Base-by-base conservation (phyloP, 805 yeast species). In the Saturnispora quitensis region DNA sequence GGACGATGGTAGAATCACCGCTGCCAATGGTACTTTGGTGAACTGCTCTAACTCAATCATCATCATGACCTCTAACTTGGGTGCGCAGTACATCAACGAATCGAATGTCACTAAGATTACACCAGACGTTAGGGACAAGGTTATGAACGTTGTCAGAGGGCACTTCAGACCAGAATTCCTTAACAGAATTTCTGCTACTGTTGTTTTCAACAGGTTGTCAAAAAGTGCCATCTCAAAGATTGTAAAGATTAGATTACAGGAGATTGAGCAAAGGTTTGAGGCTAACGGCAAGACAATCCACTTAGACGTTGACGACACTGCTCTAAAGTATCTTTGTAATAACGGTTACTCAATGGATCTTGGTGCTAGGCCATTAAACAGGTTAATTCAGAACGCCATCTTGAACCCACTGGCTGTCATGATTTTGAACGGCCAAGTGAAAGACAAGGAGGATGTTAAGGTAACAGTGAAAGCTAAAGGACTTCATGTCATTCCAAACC, bases 131-230 rank as follows among this genome's bases (percentile, higher is more conserved):
- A 84, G 81, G 63, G 86, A 82, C 40, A 73, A 76, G 56, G 98
- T 93, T 10, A 83, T 91, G 93, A 76, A 74, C 34, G 76, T 91
- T 1, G 96, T 93, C 9, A 80, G 85, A 60, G 76, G 76, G 5
- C 98, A 93, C 68, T 93, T 93, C 81, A 81, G 98, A 68, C 99
- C 99, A 5, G 99, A 93, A 70, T 93, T 93, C 73, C 75, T 93
- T 62, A 93, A 93, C 77, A 86, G 99, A 75, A 91, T 93, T 57
- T 84, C 96, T 2, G 87, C 95, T 7, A 90, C 88, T 59, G 89
- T 91, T 31, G 85, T 93, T 22, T 93, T 93, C 79, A 93, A 93
- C 77, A 81, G 96, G 60, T 76, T 93, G 58, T 87, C 97, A 17
- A 85, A 82, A 74, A 84, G 85, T 68, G 95, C 97, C 1, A 93